phyloP scores from a whole-genome alignment of 257 asterid species.

The Solanum virginianum region DNA sequence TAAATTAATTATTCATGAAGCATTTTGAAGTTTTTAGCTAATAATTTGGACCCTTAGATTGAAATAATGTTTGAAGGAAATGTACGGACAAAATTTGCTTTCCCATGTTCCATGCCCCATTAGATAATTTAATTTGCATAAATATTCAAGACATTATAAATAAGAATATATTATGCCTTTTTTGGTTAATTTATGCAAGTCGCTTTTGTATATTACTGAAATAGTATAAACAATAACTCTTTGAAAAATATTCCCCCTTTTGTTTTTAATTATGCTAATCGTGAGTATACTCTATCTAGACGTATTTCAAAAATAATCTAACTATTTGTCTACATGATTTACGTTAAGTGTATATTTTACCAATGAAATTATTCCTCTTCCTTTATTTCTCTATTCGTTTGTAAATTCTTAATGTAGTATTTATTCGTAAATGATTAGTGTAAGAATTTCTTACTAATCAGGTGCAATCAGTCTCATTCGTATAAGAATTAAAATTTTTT shows the following conservation, averaged over 20 bases:
- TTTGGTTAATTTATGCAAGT: neutral
- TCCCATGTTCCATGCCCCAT: neutral
- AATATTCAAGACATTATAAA: neutral
- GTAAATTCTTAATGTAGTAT: too few species aligned
- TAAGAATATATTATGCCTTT: neutral
- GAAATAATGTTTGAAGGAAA: neutral
- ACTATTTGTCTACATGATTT: neutral
- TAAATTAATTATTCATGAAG: neutral
- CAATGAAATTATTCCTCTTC: too few species aligned
- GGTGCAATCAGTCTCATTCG: too few species aligned
- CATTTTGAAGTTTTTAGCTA: neutral
- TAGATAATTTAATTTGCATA: neutral
- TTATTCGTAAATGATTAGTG: too few species aligned
- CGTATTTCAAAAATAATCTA: rapidly evolving
- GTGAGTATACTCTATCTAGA: rapidly evolving
- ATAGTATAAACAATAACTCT: neutral
- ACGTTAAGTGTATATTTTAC: neutral
- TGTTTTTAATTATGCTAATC: neutral
- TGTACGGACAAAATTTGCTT: neutral
- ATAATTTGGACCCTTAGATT: neutral
- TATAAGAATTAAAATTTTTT: too few species aligned
- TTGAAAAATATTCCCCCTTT: neutral
- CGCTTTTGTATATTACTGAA: neutral
- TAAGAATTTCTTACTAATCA: too few species aligned
- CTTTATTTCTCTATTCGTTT: too few species aligned